Base-by-base conservation (phyloP, 108 stramenopile genomes). In the Stephanodiscus minutulus region DNA sequence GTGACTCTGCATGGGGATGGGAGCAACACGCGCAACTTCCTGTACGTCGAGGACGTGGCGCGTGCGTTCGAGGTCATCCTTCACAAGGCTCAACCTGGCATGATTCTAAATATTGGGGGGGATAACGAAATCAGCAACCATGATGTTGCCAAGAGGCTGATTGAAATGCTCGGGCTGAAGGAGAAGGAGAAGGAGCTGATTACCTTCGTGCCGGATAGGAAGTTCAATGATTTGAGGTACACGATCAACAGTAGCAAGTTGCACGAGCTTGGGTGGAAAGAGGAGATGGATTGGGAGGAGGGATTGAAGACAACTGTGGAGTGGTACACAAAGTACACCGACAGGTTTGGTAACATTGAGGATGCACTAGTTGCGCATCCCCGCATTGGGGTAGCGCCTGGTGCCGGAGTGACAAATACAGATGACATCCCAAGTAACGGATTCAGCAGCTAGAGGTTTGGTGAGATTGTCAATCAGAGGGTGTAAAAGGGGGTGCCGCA, bases 151-250 rank as follows among this genome's bases (percentile, higher is more conserved):
- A 83, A 86, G 78, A 76, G 79, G 25, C 76, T 98, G 71, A 84
- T 98, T 53, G 82, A 84, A 69, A 73, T 92, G 54, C 83, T 96
- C 64, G 95, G 94, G 20, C 44, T 79, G 39, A 81, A 82, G 33
- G 82, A 89, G 31, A 65, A 86, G 55, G 80, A 83, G 74, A 87
- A 91, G 13, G 79, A 89, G 58, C 87, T 81, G 70, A 79, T 98
- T 47, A 88, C 76, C 13, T 97, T 92, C 59, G 98, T 97, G 13
- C 93, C 91, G 8, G 99, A 99, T 82, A 88, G 99, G 18, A 84
- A 91, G 54, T 99, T 99, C 81, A 99, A 99, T 76, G 99, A 99
- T 84, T 87, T 98, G 76, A 88, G 99, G 53, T 99, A 99, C 89
- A 97, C 97, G 35, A 97, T 99, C 79, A 96, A 98, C 76, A 85